Evolutionary conservation across 371 early-diverging fungal species (phyloP), one percentile per base, ranked within the genome.

Genomic region (Apophysomyces variabilis): DNA sequence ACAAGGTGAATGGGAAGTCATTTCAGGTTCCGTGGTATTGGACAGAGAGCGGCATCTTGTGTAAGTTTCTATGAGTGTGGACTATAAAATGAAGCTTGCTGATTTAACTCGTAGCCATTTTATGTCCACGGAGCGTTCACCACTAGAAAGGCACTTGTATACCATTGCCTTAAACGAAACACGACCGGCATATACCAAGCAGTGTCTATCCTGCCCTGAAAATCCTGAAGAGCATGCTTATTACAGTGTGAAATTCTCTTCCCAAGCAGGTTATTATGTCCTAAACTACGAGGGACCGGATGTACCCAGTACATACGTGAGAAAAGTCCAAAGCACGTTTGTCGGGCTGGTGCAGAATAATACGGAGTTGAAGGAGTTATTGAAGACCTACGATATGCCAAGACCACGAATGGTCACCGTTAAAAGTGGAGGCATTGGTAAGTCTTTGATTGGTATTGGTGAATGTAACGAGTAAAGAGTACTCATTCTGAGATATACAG

Each of bases 241-340:
- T 61, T 97, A 94, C 72, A 65, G 69, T 11, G 91, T 87, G 1
- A 74, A 77, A 0, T 93, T 97, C 72, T 95, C 95, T 12, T 86
- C 93, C 0, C 83, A 87, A 13, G 86, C 85, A 46, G 83, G 85
- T 8, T 95, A 90, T 69, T 94, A 93, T 60, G 69, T 89, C 21
- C 77, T 96, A 7, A 69, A 79, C 14, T 95, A 97, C 71, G 76
- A 85, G 16, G 99, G 99, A 0, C 99, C 99, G 1, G 90, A 89
- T 54, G 82, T 96, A 4, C 98, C 98, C 2, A 93, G 87, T 71
- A 91, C 92, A 44, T 80, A 83, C 16, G 88, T 92, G 7, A 86
- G 83, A 63, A 89, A 84, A 65, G 77, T 83, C 13, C 71, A 71
- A 11, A 82, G 90, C 61, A 38, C 60, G 12, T 89, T 91, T 65